Base-by-base conservation (phyloP, 371 early-diverging fungal species). In the Haplosporangium sp. region DNA sequence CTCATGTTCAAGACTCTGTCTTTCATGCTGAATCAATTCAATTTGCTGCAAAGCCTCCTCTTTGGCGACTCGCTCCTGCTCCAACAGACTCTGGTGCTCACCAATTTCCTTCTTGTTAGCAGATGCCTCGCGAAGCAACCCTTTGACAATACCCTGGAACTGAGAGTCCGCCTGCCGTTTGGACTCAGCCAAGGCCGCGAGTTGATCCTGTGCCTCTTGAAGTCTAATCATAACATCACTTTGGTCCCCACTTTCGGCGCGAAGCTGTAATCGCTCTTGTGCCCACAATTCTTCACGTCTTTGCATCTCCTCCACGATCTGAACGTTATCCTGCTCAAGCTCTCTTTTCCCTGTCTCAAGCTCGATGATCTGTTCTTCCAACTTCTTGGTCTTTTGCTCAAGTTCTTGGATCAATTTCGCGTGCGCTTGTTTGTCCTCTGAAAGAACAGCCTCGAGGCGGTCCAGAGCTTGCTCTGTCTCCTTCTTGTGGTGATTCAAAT, bases 71-170 rank as follows among this genome's bases (percentile, higher is more conserved):
- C 65, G 58, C 40, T 71, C 76, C 52, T 71, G 71, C 10, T 71
- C 72, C 45, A 76, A 13, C 15, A 44, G 45, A 13, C 45, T 38
- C 38, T 57, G 59, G 17, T 17, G 50, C 3, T 67, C 65, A 15
- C 35, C 69, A n/a, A 81, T 38, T 17, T 74, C 81, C 67, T 81
- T 81, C 75, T 81, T 81, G 64, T 68, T 50, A 15, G 61, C 44
- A 11, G 75, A 50, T 0, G 81, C 81, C 45, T 81, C 81, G 1
- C 81, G 60, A 44, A 81, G 59, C 34, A 81, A 45, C 15, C 81
- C 81, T 57, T 81, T 81, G 48, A 81, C 81, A n/a, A 81, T 81
- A 11, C 75, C 81, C 35, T 81, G 81, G 81, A 81, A 81, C 50
- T 81, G 81, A 3, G 64, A 45, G 42, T 81, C 82, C 1, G 82